A percentile compares a stretch with the other conserved stretches of the same genome.
These are phyloP conservation scores for Rhodotorula sp. DNA, from an alignment of 1,284 basidiomycete genomes.

Conservation along the genomic window DNA sequence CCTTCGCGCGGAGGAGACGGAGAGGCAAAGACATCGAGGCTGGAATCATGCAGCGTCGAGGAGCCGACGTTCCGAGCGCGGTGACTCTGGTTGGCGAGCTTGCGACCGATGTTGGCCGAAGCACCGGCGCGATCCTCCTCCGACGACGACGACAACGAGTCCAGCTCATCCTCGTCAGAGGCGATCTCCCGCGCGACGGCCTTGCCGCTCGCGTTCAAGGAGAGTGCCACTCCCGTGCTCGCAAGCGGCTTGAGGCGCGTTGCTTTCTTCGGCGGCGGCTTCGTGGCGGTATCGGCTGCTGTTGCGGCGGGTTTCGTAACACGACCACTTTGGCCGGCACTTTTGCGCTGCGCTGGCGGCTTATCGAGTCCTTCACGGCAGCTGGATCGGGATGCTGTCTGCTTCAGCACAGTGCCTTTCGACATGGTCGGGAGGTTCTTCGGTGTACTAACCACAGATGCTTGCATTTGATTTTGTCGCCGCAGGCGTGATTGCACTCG, in stretches of 20 bases:
- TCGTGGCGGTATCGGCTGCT: neutral
- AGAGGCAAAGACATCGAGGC: too few species aligned
- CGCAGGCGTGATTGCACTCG: constrained; percentile 39
- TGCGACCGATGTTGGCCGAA: too few species aligned
- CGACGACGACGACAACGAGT: neutral
- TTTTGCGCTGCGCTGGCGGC: constrained; percentile 12
- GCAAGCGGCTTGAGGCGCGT: constrained; percentile 6
- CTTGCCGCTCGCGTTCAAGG: neutral
- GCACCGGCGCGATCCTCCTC: too few species aligned
- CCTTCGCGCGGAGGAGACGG: too few species aligned
- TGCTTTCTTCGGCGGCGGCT: neutral
- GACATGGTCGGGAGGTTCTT: neutral
- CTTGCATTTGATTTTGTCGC: constrained; percentile 44
- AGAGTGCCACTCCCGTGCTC: constrained; percentile 3
- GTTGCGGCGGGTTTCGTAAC: neutral
- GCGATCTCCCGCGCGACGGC: neutral
- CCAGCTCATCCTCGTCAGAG: neutral
- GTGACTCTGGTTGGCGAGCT: too few species aligned
- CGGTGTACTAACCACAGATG: constrained; percentile 44
- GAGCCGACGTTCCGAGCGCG: too few species aligned
- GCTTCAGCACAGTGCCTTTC: neutral
- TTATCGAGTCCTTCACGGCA: constrained; percentile 36
- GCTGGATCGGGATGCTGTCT: neutral
- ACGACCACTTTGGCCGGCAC: neutral
- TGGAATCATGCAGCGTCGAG: too few species aligned